Evolutionary conservation across 306 rosid genomes (phyloP).

Genomic region (Cucumis sativus): Cucumber_9930_V3 NC_026658.2:24667001-24667500

Average conservation of each 20-base stretch:
- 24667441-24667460: constrained; percentile 47
- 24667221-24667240: neutral
- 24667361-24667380: constrained; percentile 59
- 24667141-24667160: neutral
- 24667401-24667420: constrained; percentile 69
- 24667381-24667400: constrained; percentile 59
- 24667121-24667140: neutral
- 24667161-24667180: neutral
- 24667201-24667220: neutral
- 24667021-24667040: constrained; percentile 82
- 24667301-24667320: neutral
- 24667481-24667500: neutral
- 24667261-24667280: neutral
- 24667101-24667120: neutral
- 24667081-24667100: constrained; percentile 75
- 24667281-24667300: neutral
- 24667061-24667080: constrained; percentile 48
- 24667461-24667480: constrained; percentile 82
- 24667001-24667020: constrained; percentile 64
- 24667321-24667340: neutral
- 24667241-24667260: neutral
- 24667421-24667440: constrained; percentile 49
- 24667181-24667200: neutral
- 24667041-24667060: constrained; percentile 62
- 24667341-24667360: constrained; percentile 47